These are phyloP conservation scores for Bruguiera hainesii DNA, from an alignment of 441 rosid genomes.

Conservation along the genomic window DNA sequence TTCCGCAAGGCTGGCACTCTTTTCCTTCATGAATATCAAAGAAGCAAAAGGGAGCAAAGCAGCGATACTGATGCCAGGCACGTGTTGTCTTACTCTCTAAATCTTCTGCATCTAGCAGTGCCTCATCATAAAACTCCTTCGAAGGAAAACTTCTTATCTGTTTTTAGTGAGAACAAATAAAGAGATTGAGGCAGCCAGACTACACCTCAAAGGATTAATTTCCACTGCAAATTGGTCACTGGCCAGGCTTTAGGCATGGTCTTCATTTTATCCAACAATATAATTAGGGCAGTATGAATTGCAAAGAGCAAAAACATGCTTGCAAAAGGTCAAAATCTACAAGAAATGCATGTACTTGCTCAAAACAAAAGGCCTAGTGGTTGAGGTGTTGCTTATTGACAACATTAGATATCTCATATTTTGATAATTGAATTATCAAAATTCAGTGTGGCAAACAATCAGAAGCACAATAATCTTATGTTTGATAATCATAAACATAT, in stretches of 20 bases:
- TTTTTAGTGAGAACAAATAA: conserved; percentile 15
- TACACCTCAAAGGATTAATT: neutral
- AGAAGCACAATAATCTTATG: neutral
- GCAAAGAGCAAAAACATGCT: neutral
- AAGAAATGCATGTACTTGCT: neutral
- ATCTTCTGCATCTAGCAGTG: conserved; percentile 76
- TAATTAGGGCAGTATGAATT: neutral
- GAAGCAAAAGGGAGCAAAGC: conserved; percentile 91
- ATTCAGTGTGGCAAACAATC: neutral
- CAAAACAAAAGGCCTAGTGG: neutral
- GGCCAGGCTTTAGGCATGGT: neutral
- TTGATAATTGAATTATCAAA: neutral
- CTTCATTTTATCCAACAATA: neutral
- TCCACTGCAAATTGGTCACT: neutral
- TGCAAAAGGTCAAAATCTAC: too few species aligned
- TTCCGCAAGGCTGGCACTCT: conserved; percentile 81
- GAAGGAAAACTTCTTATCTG: conserved; percentile 95
- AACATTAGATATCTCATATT: neutral
- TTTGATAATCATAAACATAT: neutral
- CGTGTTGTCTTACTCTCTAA: conserved; percentile 63
- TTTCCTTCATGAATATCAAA: conserved; percentile 78
- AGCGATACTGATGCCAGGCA: conserved; percentile 68
- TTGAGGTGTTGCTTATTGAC: neutral
- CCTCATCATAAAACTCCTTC: conserved; percentile 71
- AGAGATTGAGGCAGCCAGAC: neutral